These are phyloP conservation scores for Lepidium campestre DNA, from an alignment of 441 rosid genomes.

Conservation along the genomic window DNA sequence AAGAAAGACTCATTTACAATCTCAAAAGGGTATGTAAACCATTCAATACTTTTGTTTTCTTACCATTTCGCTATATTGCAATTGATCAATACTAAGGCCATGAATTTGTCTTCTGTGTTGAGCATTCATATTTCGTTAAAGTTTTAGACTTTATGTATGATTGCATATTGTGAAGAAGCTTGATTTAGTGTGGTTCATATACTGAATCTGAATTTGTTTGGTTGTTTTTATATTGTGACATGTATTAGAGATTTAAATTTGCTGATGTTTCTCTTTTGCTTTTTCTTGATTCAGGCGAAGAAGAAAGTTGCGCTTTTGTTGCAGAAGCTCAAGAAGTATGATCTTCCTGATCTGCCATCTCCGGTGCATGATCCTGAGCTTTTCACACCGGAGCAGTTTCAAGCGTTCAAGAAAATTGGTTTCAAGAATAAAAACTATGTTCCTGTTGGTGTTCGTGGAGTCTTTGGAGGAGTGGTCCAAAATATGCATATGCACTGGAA, in stretches of 20 bases:
- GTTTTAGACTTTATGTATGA: conserved; percentile 3
- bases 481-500: conserved; percentile 99
- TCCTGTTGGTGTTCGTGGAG: conserved; percentile 98
- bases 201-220: background rate
- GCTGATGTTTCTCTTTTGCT: background rate
- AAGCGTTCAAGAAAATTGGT: conserved; percentile 87
- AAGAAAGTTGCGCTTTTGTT: conserved; percentile 85
- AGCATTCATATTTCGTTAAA: background rate
- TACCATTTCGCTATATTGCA: background rate
- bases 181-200: background rate
- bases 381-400: conserved; percentile 76
- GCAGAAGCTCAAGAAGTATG: conserved; percentile 91
- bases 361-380: conserved; percentile 94
- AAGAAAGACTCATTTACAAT: conserved; percentile 88
- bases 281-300: conserved; percentile 58
- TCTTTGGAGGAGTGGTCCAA: conserved; percentile 97
- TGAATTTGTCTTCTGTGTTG: background rate
- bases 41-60: background rate
- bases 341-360: conserved; percentile 84
- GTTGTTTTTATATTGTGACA: background rate
- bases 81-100: background rate
- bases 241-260: background rate
- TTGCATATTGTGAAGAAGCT: background rate
- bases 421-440: conserved; percentile 88
- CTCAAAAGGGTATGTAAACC: conserved; percentile 65